Percentiles rank a stretch among this genome's conserved stretches.
These are phyloP conservation scores for Arctium minus DNA, from an alignment of 129 eudicot species.

Conservation along the genomic window DNA sequence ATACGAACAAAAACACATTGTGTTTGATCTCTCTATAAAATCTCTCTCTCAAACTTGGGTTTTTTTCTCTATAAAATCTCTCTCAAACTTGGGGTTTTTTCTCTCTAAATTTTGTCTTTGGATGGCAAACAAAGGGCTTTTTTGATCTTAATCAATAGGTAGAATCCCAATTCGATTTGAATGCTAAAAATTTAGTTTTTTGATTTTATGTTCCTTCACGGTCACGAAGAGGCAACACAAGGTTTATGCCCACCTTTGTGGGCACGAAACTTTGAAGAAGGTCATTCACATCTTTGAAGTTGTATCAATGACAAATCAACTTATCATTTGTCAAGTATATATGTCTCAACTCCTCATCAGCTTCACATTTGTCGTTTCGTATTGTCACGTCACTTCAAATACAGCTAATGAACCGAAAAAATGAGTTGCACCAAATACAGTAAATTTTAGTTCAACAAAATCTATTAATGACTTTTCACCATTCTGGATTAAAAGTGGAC, in stretches of 20 bases:
- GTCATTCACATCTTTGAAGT: too few relatives aligned
- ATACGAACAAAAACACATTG: background rate
- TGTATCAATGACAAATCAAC: too few relatives aligned
- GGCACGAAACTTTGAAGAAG: background rate
- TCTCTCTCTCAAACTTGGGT: background rate
- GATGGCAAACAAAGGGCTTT: background rate
- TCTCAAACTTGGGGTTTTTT: background rate
- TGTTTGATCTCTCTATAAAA: background rate
- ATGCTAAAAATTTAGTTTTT: background rate
- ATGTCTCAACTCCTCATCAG: too few relatives aligned
- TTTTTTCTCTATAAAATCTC: too few relatives aligned
- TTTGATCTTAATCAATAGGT: background rate
- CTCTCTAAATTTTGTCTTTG: background rate
- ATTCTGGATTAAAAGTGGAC: background rate
- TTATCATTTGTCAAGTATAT: too few relatives aligned
- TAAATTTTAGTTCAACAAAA: too few relatives aligned
- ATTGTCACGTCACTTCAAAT: too few relatives aligned
- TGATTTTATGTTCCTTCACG: background rate
- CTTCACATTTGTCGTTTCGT: too few relatives aligned
- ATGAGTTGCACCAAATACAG: background rate
- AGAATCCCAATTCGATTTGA: background rate
- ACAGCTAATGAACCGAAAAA: too few relatives aligned
- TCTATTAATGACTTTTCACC: background rate
- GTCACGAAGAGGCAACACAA: background rate
- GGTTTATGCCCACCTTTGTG: background rate